Conservation (phyloP, 306 rosid genomes). For the Cucumis hystrix region DNA sequence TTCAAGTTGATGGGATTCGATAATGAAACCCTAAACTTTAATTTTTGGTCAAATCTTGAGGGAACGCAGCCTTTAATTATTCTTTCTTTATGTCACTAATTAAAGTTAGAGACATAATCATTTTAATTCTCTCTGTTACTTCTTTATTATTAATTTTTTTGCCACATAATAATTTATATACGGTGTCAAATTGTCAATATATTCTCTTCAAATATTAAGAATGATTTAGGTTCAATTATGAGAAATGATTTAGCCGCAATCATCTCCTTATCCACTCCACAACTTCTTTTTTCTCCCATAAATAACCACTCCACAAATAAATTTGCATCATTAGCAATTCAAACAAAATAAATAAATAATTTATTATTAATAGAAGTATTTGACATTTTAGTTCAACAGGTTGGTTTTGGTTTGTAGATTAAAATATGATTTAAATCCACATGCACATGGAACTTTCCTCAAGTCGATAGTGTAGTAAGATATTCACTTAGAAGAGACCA, state of each 20-base stretch:
- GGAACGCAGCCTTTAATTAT: neutral
- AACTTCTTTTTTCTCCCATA: neutral
- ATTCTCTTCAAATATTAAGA: neutral
- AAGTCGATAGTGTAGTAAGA: no score
- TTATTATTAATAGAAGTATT: no score
- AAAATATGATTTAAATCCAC: no score
- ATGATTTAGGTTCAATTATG: neutral
- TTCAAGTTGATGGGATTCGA: no score
- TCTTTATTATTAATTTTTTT: neutral
- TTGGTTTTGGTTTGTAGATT: no score
- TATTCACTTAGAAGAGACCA: no score
- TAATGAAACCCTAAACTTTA: neutral
- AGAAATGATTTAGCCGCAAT: neutral
- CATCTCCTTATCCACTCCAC: slow-evolving; percentile 1
- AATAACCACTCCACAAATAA: neutral
- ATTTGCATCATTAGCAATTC: neutral
- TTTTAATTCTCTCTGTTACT: neutral
- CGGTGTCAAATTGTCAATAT: neutral
- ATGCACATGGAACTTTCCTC: no score
- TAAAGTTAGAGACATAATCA: slow-evolving; percentile 14
- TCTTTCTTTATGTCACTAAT: neutral
- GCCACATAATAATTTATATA: neutral
- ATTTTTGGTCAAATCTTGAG: neutral
- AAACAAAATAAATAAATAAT: no score
- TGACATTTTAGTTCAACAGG: no score